Evolutionary conservation across 1,284 basidiomycete species (phyloP), one percentile per base, ranked within the genome.

Genomic region (Ustilago crameri): DNA sequence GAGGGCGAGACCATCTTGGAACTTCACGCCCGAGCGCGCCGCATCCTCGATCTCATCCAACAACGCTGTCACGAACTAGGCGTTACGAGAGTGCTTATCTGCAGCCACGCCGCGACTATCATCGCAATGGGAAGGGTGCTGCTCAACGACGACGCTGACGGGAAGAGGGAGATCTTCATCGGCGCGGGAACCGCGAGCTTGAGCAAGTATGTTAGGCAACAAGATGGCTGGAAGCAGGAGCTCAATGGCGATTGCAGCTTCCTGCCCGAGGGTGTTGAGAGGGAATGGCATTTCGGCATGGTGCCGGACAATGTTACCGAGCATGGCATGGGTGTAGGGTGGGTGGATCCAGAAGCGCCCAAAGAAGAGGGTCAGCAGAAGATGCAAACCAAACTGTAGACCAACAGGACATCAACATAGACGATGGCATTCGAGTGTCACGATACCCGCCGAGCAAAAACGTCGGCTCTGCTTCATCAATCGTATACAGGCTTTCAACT

Each of bases 81-180:
- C 81, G 85, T 87, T 69, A 84, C 80, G 60, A 85, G 87, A 8
- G 85, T 93, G 14, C 79, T 93, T 35, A 83, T 94, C 26, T 86
- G 92, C 68, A 89, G 88, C 60, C 92, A 94, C 80, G 92, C 92
- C 0, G 92, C 91, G 15, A 90, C 91, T 5, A 86, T 87, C 63
- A 91, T 92, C 66, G 88, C 89, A 3, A 86, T 94, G 42, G 87
- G 87, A 5, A 85, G 89, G 53, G 87, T 85, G 38, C 85, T 93
- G 37, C 67, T 88, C 5, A 88, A 87, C 1, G 86, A 89, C 42
- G 70, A 69, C 38, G 44, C 53, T 20, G 48, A 63, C 43, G 53
- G 52, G 27, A 44, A 84, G 85, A 26, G 79, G 82, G 0, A 55
- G 88, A 27, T 41, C 12, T 52, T 66, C n/a, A 65, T 81, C n/a